Evolutionary conservation across 768 basidiomycete species (phyloP).

Genomic region (Suillus decipiens): DNA sequence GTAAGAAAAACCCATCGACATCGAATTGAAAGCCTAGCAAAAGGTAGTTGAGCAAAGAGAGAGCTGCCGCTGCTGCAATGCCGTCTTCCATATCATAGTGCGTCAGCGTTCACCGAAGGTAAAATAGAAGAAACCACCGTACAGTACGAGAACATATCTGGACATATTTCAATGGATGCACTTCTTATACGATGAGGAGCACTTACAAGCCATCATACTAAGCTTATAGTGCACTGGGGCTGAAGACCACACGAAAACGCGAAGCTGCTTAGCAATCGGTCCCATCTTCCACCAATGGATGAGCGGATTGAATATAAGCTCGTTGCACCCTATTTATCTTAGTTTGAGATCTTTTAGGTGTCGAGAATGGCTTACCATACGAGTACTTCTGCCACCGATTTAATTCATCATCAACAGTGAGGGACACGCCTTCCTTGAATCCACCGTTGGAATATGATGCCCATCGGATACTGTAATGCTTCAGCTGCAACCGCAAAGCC

Average conservation of each 20-base stretch:
- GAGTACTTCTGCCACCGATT: constrained; percentile 88
- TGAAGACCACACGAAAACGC: constrained; percentile 65
- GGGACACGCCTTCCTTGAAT: constrained; percentile 85
- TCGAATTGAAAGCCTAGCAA: constrained; percentile 62
- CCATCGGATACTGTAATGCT: constrained; percentile 46
- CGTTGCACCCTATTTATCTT: constrained; percentile 55
- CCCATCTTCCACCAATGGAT: constrained; percentile 73
- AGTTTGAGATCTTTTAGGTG: constrained; percentile 18
- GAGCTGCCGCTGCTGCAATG: constrained; percentile 60
- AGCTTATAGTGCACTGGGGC: constrained; percentile 79
- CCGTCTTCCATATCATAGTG: constrained; percentile 39
- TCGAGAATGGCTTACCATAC: constrained; percentile 56
- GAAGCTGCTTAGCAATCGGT: constrained; percentile 76
- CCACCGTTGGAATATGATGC: constrained; percentile 81
- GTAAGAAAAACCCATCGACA: constrained; percentile 71
- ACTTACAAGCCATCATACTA: constrained; percentile 72
- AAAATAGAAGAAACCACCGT: constrained; percentile 11
- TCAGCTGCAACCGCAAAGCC: constrained; percentile 43
- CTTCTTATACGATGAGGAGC: neutral
- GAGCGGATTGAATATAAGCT: constrained; percentile 81
- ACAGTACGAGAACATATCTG: constrained; percentile 51
- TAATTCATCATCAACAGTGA: constrained; percentile 84
- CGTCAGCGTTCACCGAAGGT: neutral
- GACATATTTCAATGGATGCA: neutral
- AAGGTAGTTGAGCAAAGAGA: constrained; percentile 72